A percentile compares a stretch with the other conserved stretches of the same genome.
Evolutionary conservation across 2,329 filamentous ascomycete species (phyloP).

Genomic region (Onygenales sp.): DNA sequence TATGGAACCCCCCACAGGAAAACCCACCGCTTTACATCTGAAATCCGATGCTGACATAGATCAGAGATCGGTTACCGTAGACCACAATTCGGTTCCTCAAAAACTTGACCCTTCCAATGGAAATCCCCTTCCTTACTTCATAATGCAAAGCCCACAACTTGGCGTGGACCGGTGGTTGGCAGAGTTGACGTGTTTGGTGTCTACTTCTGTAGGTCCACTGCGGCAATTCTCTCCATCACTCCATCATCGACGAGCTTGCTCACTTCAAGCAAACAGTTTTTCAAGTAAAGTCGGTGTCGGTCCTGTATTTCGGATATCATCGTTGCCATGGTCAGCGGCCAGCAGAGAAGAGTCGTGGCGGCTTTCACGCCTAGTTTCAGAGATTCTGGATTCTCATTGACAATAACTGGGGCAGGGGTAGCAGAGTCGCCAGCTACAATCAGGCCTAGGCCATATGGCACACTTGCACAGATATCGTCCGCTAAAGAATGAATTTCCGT

Average conservation of each 20-base stretch:
- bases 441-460: background rate
- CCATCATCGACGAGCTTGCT: background rate
- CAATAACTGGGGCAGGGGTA: background rate
- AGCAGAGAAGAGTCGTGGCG: background rate
- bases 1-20: no score
- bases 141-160: background rate
- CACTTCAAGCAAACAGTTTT: background rate
- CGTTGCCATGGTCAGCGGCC: background rate
- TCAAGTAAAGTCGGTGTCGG: background rate
- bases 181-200: background rate
- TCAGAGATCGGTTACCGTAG: no score
- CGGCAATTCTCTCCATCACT: background rate
- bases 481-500: background rate
- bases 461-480: background rate
- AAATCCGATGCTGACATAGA: no score
- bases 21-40: no score
- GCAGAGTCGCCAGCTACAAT: background rate
- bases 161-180: background rate
- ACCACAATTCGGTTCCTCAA: no score
- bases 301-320: background rate
- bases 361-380: background rate
- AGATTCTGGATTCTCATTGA: background rate
- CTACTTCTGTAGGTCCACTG: no score
- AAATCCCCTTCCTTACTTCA: background rate
- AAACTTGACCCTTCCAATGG: no score